Base-by-base conservation (phyloP, 2,329 filamentous ascomycete species). In the Diaporthe humulicola region DNA sequence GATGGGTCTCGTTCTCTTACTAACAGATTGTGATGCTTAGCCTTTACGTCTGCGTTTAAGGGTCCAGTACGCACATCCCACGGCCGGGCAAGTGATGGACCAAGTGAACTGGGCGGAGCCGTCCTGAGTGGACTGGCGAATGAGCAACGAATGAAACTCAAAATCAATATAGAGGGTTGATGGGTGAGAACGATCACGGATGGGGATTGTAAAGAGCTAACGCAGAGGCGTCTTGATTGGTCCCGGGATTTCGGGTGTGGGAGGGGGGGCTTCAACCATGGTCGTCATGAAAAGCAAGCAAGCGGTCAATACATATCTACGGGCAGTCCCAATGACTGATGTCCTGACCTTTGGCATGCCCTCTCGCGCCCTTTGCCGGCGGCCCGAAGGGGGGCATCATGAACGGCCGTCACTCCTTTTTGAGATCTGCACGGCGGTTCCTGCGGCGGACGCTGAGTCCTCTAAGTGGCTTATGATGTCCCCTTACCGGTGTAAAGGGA, bases 91-190 rank as follows among this genome's bases (percentile, higher is more conserved):
- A 76, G 89, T 97, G 25, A 93, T 93, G 82, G 97, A 99, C 81
- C 96, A 98, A 85, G 95, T 98, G 74, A 97, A 98, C 86, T 99
- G 97, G 97, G 93, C 94, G 40, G 97, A 99, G 85, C 93, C 95
- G 73, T 88, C 85, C 70, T 87, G 74, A 81, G 64, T 45, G 28
- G 17, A 19, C 10, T 48, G 30, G 48, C 33, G 40, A 28, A 74
- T 52, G 70, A 54, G 56, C n/a, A 64, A 36, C 33, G 36, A 38
- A 70, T 30, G 40, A 33, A 71, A 17, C 38, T 56, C 52, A 22
- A 48, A 64, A 42, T 70, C 48, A 74, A 54, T 58, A 74, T 61
- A 58, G 61, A 33, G 33, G 14, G 61, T 25, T 48, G 19, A 66
- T 67, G 64, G n/a, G 30, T 52, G 64, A 67, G 64, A 7, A 67